Conservation (phyloP, 2,329 filamentous ascomycete species). For the Fusarium sp. region DNA sequence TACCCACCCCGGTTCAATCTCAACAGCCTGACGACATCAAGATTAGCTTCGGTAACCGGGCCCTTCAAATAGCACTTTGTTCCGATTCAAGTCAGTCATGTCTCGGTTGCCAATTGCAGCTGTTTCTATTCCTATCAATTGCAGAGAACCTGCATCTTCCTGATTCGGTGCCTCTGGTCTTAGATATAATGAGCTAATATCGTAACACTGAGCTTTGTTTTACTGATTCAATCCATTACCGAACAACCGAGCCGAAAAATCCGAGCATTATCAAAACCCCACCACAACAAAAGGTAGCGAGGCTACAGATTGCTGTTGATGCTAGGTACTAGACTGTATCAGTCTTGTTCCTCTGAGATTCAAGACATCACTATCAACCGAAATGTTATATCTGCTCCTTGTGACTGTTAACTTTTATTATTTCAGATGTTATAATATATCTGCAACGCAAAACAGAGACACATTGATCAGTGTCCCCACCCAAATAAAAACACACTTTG, state of each 20-base stretch:
- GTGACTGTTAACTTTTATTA: conserved; percentile 29
- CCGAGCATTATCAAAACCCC: conserved; percentile 22
- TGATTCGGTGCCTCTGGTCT: too few species aligned
- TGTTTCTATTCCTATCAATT: not conserved
- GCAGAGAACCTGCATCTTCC: not conserved
- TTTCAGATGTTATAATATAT: conserved; percentile 1
- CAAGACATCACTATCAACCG: not conserved
- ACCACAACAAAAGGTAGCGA: not conserved
- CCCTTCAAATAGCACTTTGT: not conserved
- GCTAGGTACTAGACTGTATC: not conserved
- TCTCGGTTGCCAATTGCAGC: not conserved
- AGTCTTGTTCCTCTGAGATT: not conserved
- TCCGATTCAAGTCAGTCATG: not conserved
- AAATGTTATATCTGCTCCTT: not conserved
- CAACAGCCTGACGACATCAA: conserved; percentile 5
- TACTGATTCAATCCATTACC: conserved; percentile 11
- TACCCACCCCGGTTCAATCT: conserved; percentile 9
- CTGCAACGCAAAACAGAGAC: conserved; percentile 15
- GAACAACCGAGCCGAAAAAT: conserved; percentile 44
- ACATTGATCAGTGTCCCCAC: conserved; percentile 1
- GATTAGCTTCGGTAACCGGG: not conserved
- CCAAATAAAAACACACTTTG: conserved; percentile 1
- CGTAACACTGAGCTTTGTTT: not conserved
- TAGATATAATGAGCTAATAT: not conserved
- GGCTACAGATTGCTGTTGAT: not conserved